These are phyloP conservation scores for Xylariaceae sp. DNA, from an alignment of 2,329 filamentous ascomycete species.

Conservation along the genomic window DNA sequence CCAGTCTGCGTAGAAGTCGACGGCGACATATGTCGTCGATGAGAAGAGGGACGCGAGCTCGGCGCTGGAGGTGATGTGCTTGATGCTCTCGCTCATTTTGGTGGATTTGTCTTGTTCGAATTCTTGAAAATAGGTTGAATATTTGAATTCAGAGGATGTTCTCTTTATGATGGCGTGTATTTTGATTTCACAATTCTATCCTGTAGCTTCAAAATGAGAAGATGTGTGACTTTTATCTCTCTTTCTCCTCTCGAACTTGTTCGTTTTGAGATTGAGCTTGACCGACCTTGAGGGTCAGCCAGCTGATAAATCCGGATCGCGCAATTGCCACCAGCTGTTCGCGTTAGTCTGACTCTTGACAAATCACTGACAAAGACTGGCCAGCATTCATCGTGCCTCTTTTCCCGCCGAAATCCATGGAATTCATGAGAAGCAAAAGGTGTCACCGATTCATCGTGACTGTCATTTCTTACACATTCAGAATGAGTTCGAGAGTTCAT, in stretches of 20 bases:
- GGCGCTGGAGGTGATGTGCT: conserved; percentile 39
- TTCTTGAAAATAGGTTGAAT: neutral
- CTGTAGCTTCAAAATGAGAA: neutral
- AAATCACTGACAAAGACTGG: neutral
- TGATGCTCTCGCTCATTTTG: conserved; percentile 20
- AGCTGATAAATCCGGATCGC: neutral
- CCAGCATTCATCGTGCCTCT: neutral
- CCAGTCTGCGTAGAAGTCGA: conserved; percentile 57
- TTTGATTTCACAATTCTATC: neutral
- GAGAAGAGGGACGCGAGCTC: conserved; percentile 47
- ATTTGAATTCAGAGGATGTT: neutral
- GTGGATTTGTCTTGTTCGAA: neutral
- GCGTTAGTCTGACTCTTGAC: neutral
- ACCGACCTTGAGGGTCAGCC: neutral
- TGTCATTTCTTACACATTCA: too few relatives aligned
- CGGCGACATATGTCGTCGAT: conserved; percentile 45
- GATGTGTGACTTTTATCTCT: neutral
- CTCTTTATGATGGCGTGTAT: neutral
- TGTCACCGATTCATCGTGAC: neutral
- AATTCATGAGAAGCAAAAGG: neutral
- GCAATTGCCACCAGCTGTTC: neutral
- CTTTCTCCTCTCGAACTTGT: neutral
- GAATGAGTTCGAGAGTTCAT: too few relatives aligned
- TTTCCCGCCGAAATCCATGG: neutral
- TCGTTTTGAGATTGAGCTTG: too few relatives aligned